These are phyloP conservation scores for Protomyces lactucae-debilis DNA, from an alignment of 1,139 yeast species.

Conservation along the genomic window DNA sequence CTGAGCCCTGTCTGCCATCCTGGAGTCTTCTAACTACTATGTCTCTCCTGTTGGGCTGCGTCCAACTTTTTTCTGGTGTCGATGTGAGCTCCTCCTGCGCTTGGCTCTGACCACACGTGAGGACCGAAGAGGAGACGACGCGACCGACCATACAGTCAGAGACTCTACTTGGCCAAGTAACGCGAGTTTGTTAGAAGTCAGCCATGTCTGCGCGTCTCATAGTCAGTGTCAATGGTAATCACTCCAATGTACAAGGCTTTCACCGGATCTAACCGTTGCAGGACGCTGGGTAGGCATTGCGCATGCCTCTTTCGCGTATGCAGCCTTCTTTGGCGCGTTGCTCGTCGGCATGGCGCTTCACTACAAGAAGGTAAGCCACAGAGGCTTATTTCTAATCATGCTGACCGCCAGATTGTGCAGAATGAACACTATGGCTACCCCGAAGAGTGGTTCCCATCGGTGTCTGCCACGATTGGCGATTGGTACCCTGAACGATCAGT, in stretches of 20 bases:
- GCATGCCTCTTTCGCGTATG: slow-evolving; percentile 19
- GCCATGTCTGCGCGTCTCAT: neutral
- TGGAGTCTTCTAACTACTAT: neutral
- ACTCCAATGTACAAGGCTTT: neutral
- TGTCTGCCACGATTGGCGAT: slow-evolving; percentile 94
- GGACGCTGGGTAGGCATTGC: slow-evolving; percentile 14
- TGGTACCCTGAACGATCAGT: slow-evolving; percentile 91
- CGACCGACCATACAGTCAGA: no score
- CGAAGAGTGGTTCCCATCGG: slow-evolving; percentile 98
- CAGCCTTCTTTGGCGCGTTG: slow-evolving; percentile 22
- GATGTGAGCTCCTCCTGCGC: neutral
- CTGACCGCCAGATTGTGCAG: slow-evolving; percentile 56
- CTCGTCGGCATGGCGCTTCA: slow-evolving; percentile 14
- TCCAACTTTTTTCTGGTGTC: neutral
- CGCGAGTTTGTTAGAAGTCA: neutral
- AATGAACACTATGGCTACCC: slow-evolving; percentile 88
- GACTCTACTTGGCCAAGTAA: no score
- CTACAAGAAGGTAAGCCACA: slow-evolving; percentile 15
- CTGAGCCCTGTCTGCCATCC: slow-evolving; percentile 70
- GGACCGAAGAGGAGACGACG: no score
- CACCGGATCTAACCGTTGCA: neutral
- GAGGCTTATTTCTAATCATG: neutral
- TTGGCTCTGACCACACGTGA: no score
- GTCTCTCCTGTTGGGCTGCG: neutral
- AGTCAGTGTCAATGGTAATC: neutral